A percentile compares a stretch with the other conserved stretches of the same genome.
Conservation (phyloP, 768 basidiomycete species). For the Tubosaeta brunneosetosa region DNA sequence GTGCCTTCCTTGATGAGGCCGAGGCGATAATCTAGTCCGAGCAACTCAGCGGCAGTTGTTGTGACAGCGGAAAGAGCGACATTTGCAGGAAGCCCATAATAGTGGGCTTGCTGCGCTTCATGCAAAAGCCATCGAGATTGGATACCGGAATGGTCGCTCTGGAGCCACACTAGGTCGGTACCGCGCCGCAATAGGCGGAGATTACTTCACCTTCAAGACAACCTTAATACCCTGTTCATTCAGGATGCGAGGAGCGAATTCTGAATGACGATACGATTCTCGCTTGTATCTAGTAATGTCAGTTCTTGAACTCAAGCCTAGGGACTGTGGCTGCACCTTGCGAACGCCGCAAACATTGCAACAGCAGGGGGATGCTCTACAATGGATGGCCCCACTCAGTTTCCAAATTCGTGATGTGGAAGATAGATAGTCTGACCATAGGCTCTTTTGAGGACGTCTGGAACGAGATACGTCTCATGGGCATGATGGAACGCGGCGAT, state of each 20-base stretch:
- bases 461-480: constrained; percentile 77
- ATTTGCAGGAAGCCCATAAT: constrained; percentile 69
- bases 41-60: constrained; percentile 61
- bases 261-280: constrained; percentile 52
- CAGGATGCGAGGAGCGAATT: constrained; percentile 53
- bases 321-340: constrained; percentile 26
- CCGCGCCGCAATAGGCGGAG: background rate
- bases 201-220: constrained; percentile 42
- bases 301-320: background rate
- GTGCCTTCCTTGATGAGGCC: constrained; percentile 66
- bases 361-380: constrained; percentile 54
- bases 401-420: background rate
- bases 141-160: constrained; percentile 65
- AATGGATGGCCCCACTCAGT: background rate
- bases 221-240: constrained; percentile 46
- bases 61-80: constrained; percentile 74
- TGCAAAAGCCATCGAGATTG: constrained; percentile 74
- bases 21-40: constrained; percentile 78
- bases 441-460: constrained; percentile 63
- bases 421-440: constrained; percentile 40
- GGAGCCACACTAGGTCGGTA: background rate
- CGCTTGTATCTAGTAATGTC: constrained; percentile 45
- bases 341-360: constrained; percentile 64
- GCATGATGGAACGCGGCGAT: constrained; percentile 77
- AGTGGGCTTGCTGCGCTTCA: constrained; percentile 82